Conservation (phyloP, 2,329 filamentous ascomycete genomes). For the Trichoderma afroharzianum region DNA sequence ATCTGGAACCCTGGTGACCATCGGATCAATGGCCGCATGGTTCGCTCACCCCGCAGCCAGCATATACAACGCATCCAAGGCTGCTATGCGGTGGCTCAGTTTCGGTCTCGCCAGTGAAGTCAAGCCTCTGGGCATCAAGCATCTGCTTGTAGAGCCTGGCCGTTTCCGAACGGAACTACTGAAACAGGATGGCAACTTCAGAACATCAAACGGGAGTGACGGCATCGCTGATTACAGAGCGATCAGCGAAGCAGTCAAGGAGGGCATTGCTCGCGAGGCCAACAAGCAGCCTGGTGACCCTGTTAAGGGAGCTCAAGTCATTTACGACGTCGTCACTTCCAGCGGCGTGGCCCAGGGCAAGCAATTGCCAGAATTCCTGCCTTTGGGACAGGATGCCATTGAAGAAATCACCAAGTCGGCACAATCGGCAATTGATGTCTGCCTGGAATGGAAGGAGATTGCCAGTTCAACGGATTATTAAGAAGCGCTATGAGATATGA, state of each 20-base stretch:
- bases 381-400: constrained; percentile 11
- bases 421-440: constrained; percentile 3
- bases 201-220: not conserved
- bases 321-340: constrained; percentile 18
- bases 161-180: constrained; percentile 14
- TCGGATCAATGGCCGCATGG: constrained; percentile 17
- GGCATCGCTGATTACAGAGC: constrained; percentile 15
- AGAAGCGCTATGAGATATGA: not conserved
- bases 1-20: constrained; percentile 5
- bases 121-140: not conserved
- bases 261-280: not conserved
- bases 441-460: constrained; percentile 3
- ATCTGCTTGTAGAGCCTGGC: constrained; percentile 17
- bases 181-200: constrained; percentile 14
- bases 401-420: constrained; percentile 1
- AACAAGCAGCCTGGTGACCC: constrained; percentile 14
- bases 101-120: constrained; percentile 2
- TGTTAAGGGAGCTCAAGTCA: constrained; percentile 12
- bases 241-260: not conserved
- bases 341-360: constrained; percentile 5
- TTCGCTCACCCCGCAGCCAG: not conserved
- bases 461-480: not conserved
- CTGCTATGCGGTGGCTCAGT: constrained; percentile 2
- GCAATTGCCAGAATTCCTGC: constrained; percentile 11
- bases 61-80: constrained; percentile 14